Percentiles rank a stretch among this genome's conserved stretches.
phyloP scores from a whole-genome alignment of 768 basidiomycete genomes.

The Baorangia bicolor region DNA sequence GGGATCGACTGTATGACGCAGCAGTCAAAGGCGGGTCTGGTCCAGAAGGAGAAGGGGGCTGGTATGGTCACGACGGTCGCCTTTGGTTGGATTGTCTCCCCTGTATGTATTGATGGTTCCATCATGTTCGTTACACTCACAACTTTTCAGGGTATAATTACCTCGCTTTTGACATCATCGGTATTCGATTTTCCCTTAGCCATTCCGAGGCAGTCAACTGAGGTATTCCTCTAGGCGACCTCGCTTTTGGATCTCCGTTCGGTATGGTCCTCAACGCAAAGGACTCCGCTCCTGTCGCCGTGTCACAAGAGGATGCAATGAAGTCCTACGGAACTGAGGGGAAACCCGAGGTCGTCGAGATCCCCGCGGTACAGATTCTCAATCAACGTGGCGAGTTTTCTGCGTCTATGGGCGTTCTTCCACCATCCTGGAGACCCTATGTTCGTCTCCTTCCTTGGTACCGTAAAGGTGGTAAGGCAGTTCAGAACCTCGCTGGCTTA shows the following conservation, averaged over 20 bases:
- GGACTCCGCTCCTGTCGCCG: conserved; percentile 70
- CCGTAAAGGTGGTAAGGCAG: conserved; percentile 60
- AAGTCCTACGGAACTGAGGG: conserved; percentile 49
- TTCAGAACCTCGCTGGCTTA: conserved; percentile 73
- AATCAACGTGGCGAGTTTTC: conserved; percentile 88
- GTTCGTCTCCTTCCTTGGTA: conserved; percentile 76
- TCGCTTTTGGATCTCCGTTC: conserved; percentile 86
- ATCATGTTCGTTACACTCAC: conserved; percentile 1
- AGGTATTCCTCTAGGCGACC: conserved; percentile 42
- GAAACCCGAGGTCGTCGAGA: conserved; percentile 48
- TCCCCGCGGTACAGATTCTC: conserved; percentile 82
- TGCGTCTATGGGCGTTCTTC: conserved; percentile 78
- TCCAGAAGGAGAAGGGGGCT: conserved; percentile 53
- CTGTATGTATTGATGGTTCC: conserved; percentile 43
- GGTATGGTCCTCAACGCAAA: conserved; percentile 79
- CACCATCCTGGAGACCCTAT: conserved; percentile 67
- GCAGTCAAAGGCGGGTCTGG: conserved; percentile 59
- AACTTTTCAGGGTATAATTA: conserved; percentile 50
- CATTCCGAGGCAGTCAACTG: background rate
- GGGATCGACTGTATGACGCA: no score
- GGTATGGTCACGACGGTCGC: conserved; percentile 58
- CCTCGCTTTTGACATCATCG: conserved; percentile 76
- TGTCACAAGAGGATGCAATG: conserved; percentile 54
- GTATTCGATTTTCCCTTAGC: conserved; percentile 25
- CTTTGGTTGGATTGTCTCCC: conserved; percentile 76